A percentile compares a stretch with the other conserved stretches of the same genome.
Conservation (phyloP, 768 basidiomycete genomes). For the Panus rudis region DNA sequence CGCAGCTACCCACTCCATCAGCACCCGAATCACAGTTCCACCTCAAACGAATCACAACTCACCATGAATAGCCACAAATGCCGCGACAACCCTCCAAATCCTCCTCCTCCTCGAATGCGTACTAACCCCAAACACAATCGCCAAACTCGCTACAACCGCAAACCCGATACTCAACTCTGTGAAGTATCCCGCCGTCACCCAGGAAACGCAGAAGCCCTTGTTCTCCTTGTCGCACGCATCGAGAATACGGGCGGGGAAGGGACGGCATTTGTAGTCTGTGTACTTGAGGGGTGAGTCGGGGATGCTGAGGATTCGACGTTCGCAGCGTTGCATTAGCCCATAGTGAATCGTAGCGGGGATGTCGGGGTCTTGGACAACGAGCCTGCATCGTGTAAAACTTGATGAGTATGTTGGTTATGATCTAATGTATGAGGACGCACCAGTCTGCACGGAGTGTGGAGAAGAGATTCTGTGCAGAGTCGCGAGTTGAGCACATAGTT, state of each 20-base stretch:
- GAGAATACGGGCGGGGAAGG: constrained; percentile 50
- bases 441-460: constrained; percentile 57
- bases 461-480: constrained; percentile 59
- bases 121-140: constrained; percentile 62
- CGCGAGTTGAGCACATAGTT: too few species aligned
- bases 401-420: too few species aligned
- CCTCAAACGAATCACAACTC: constrained; percentile 7
- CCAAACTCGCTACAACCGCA: constrained; percentile 46
- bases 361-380: too few species aligned
- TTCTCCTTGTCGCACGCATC: constrained; percentile 48
- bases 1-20: constrained; percentile 30
- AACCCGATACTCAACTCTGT: constrained; percentile 62
- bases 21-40: not conserved
- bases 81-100: constrained; percentile 71
- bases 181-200: constrained; percentile 66
- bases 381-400: too few species aligned
- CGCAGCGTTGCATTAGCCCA: too few species aligned
- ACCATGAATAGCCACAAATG: constrained; percentile 59
- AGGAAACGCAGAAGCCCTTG: constrained; percentile 51
- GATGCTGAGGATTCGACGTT: too few species aligned
- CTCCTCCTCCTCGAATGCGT: constrained; percentile 68
- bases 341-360: too few species aligned
- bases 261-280: constrained; percentile 53
- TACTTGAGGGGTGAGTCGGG: too few species aligned
- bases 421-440: too few species aligned